Evolutionary conservation across 768 basidiomycete species (phyloP).

Genomic region (Tulasnella calospora): DNA sequence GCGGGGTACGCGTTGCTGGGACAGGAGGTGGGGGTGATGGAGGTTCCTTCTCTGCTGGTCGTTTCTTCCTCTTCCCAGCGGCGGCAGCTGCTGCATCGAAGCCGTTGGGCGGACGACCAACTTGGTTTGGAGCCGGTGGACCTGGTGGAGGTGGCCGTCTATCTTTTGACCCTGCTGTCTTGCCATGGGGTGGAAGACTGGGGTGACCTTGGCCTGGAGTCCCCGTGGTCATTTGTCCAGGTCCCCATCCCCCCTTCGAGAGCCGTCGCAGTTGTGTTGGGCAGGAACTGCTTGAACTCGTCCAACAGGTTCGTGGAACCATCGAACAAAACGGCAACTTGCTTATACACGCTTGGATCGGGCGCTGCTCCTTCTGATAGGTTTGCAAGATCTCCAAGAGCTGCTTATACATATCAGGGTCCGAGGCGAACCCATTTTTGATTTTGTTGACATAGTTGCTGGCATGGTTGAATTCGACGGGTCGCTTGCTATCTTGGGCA

Average conservation of each 20-base stretch:
- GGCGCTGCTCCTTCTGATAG: conserved; percentile 72
- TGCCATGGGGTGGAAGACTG: not conserved
- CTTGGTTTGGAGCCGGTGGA: not conserved
- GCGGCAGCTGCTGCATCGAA: too few species aligned
- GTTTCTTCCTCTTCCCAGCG: too few species aligned
- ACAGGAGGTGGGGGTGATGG: too few species aligned
- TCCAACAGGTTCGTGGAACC: conserved; percentile 71
- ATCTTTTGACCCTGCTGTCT: not conserved
- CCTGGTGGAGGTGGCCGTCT: not conserved
- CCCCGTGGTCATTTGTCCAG: conserved; percentile 16
- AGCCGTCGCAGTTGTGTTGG: conserved; percentile 29
- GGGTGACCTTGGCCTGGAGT: not conserved
- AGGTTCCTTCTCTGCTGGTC: too few species aligned
- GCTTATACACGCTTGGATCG: conserved; percentile 58
- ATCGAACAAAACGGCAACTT: conserved; percentile 76
- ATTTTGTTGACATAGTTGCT: conserved; percentile 99
- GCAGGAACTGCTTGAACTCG: conserved; percentile 31
- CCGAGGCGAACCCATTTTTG: conserved; percentile 82
- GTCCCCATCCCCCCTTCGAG: conserved; percentile 30
- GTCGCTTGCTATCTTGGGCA: conserved; percentile 7
- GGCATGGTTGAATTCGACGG: conserved; percentile 80
- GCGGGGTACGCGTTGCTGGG: too few species aligned
- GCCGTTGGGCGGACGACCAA: not conserved
- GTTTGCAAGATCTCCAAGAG: conserved; percentile 84
- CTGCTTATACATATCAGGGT: conserved; percentile 88